A percentile compares a stretch with the other conserved stretches of the same genome.
Evolutionary conservation across 768 basidiomycete species (phyloP).

Genomic region (Collybiopsis confluens): DNA sequence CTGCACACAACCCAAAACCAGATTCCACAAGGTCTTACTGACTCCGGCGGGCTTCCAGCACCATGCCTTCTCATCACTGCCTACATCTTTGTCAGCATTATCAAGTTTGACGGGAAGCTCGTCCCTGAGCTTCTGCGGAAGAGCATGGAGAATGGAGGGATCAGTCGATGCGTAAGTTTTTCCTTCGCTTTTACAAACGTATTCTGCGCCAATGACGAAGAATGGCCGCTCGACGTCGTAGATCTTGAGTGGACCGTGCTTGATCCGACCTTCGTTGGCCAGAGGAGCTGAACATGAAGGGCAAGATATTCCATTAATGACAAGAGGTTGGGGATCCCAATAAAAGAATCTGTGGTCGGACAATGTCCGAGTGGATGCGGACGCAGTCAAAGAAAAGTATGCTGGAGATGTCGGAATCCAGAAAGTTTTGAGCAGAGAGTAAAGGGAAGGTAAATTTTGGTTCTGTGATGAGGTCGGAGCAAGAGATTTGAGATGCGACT

Average conservation of each 20-base stretch:
- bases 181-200: conserved; percentile 63
- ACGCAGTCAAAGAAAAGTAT: conserved; percentile 74
- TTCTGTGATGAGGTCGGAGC: conserved; percentile 43
- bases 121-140: conserved; percentile 63
- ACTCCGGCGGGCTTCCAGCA: conserved; percentile 77
- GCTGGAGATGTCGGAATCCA: conserved; percentile 79
- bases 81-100: conserved; percentile 53
- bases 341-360: conserved; percentile 79
- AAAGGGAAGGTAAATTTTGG: conserved; percentile 62
- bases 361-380: conserved; percentile 62
- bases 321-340: conserved; percentile 81
- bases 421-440: conserved; percentile 77
- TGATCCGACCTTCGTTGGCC: conserved; percentile 66
- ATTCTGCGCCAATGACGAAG: conserved; percentile 83
- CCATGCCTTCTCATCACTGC: conserved; percentile 60
- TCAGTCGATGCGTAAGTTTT: conserved; percentile 72
- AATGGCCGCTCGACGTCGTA: conserved; percentile 79
- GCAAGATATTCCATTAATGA: conserved; percentile 79
- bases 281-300: conserved; percentile 60
- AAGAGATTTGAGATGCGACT: conserved; percentile 67
- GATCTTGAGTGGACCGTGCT: conserved; percentile 69
- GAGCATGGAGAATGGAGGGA: conserved; percentile 61
- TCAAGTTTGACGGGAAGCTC: conserved; percentile 70
- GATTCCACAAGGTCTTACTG: conserved; percentile 66
- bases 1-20: conserved; percentile 57